Base-by-base conservation (phyloP, 2,329 filamentous ascomycete genomes). In the Talaromyces sp. region DNA sequence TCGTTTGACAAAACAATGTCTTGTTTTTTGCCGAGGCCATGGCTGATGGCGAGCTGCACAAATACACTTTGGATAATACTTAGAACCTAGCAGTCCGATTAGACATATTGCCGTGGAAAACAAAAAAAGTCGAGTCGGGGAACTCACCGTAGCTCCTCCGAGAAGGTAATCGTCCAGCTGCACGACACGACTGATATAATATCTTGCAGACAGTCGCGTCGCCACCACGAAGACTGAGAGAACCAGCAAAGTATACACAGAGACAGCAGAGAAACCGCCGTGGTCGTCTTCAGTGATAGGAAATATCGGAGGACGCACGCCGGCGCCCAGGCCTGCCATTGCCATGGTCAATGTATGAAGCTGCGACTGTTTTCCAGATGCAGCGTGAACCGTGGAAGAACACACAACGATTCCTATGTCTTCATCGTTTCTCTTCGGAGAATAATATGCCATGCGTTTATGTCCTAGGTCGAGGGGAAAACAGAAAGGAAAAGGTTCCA, bases 241-340 rank as follows among this genome's bases (percentile, higher is more conserved):
- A 10, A 60, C 61, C 4, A 67, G 53, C 26, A 67, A 53, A 8
- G 64, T 66, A 59, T 67, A 67, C 3, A 65, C 52, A 14, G 65
- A 55, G n/a, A 67, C 65, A 6, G 65, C 65, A 10, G 58, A 55
- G 54, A 66, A 67, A 41, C 65, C 65, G 19, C 64, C 65, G 52
- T 67, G 64, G 58, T 67, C 65, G n/a, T 64, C 62, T 21, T 63
- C 61, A 14, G 65, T 60, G 12, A 67, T 67, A 12, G 61, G 48
- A 43, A 67, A 67, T 21, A 67, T 63, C 17, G 65, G 65, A 48
- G 65, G 65, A 46, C 66, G 21, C 8, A 63, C 64, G 56, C 65
- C 65, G 19, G 65, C 65, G 12, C 56, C 51, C 24, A 52, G 24
- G 19, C 14, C 14, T 29, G 21, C 6, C 11, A 52, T 27, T 17